Evolutionary conservation across 345 rosid species (phyloP), one percentile per base, ranked within the genome.

Genomic region (Salix purpurea): DNA sequence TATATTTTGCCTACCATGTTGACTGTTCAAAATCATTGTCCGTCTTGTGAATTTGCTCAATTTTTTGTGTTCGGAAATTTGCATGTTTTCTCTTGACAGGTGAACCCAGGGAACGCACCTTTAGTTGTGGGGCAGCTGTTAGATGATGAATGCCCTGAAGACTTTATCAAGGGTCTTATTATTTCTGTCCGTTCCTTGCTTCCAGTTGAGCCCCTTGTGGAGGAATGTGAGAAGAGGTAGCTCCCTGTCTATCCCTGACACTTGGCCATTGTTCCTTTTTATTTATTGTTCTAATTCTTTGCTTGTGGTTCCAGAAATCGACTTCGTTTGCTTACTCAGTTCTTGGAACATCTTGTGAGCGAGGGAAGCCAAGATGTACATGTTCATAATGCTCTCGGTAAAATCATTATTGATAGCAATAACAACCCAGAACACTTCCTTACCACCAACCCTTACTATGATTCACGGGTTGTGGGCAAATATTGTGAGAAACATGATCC

Each of bases 401-500:
- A 96, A 92, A 96, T 96, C 52, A 96, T 96, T 74, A 94, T 96
- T 66, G 99, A 96, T 74, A 96, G 99, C 88, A 92, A 92, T 83
- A 93, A 96, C 89, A 96, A 96, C 79, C 99, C 99, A 1, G 99
- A 96, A 86, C 98, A 92, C 83, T 96, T 96, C 84, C 93, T 96
- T 26, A 96, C 99, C 72, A 94, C 99, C 75, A 96, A 96, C 79
- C 97, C 97, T n/a, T 96, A 91, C 89, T 96, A 96, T 70, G 99
- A 96, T 87, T 89, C 99, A 21, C 86, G 90, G 71, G 99, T 96
- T 74, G 99, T 96, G 80, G 99, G 99, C 71, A 96, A 94, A 79
- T 96, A 96, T 84, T 96, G 99, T 79, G 99, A 96, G 90, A 96
- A 96, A 81, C 99, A 98, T 42, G 99, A 96, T 88, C 99, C 99